These are phyloP conservation scores for Diaporthe velutina DNA, from an alignment of 2,329 filamentous ascomycete species.

Conservation along the genomic window DNA sequence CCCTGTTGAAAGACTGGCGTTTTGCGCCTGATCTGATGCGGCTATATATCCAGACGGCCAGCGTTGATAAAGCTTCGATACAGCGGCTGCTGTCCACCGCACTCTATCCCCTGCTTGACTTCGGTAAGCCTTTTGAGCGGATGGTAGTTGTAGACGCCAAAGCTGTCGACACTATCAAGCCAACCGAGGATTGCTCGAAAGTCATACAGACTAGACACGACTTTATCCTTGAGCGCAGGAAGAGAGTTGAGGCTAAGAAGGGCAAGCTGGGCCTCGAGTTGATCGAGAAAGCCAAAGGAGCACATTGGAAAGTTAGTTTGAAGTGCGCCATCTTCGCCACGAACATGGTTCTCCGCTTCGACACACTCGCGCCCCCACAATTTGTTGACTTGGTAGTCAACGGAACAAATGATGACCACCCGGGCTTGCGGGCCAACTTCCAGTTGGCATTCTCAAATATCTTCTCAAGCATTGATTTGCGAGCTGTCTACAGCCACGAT, in stretches of 20 bases:
- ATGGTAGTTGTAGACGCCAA: constrained; percentile 85
- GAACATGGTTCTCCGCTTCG: constrained; percentile 91
- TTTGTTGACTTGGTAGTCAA: constrained; percentile 86
- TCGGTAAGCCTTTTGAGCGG: constrained; percentile 88
- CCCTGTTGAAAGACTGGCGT: constrained; percentile 91
- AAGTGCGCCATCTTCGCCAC: constrained; percentile 91
- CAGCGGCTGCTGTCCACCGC: constrained; percentile 88
- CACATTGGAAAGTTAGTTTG: constrained; percentile 97
- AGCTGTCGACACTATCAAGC: constrained; percentile 79
- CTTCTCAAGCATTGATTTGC: constrained; percentile 89
- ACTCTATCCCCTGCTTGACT: constrained; percentile 89
- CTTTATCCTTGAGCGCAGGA: constrained; percentile 81
- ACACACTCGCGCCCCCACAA: constrained; percentile 83
- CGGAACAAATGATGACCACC: constrained; percentile 91
- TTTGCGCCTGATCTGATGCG: constrained; percentile 92
- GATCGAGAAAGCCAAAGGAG: constrained; percentile 79
- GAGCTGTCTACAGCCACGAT: constrained; percentile 86
- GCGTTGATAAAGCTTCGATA: constrained; percentile 93
- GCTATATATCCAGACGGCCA: constrained; percentile 89
- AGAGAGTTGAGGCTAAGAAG: constrained; percentile 87
- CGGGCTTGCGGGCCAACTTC: constrained; percentile 85
- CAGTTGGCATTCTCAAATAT: constrained; percentile 80
- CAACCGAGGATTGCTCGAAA: constrained; percentile 72
- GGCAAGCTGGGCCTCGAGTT: constrained; percentile 83
- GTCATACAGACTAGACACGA: constrained; percentile 76